Base-by-base conservation (phyloP, 2,329 filamentous ascomycete genomes). In the Bipolaris gigantea region DNA sequence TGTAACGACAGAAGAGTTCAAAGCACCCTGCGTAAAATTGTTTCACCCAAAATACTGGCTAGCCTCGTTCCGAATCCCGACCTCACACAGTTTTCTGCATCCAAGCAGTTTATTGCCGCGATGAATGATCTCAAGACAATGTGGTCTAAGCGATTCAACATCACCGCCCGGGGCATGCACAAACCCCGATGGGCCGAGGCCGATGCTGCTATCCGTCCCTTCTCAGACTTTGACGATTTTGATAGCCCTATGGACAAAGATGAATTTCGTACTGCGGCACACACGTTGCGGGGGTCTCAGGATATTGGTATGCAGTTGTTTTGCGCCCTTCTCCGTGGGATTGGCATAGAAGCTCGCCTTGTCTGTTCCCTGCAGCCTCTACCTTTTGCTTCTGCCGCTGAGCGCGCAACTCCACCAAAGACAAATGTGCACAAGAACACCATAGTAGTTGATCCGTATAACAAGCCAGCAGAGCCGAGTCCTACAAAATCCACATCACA, bases 241-340 rank as follows among this genome's bases (percentile, higher is more conserved):
- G 91, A 95, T 65, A 80, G 84, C 1, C 83, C 86, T 18, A 75
- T 89, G 44, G 88, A 91, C 25, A 86, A 83, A 54, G 76, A 80
- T 0, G 90, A 95, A 60, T 97, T 97, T 64, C 80, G 82, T 4
- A 79, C 80, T 34, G 87, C 89, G 27, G 90, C 92, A 0, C 81
- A 79, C 55, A 83, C 77, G 5, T 74, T 96, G 16, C 79, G 86
- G 60, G 95, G 93, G 0, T 97, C 93, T 8, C 85, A 92, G 60
- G 94, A 99, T 72, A 81, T 95, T 9, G 94, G 92, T 0, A 89
- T 91, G 1, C 92, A 97, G 71, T 74, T 99, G 0, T 96, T 95
- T 66, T 97, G 94, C 72, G 89, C 92, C 2, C 75, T 97, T 30
- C 80, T 99, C 4, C 86, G 94, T 16, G 84, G 86, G n/a, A 85